These are phyloP conservation scores for Schoenoplectus triqueter DNA, from an alignment of 202 grass and related monocot genomes.

Conservation along the genomic window DNA sequence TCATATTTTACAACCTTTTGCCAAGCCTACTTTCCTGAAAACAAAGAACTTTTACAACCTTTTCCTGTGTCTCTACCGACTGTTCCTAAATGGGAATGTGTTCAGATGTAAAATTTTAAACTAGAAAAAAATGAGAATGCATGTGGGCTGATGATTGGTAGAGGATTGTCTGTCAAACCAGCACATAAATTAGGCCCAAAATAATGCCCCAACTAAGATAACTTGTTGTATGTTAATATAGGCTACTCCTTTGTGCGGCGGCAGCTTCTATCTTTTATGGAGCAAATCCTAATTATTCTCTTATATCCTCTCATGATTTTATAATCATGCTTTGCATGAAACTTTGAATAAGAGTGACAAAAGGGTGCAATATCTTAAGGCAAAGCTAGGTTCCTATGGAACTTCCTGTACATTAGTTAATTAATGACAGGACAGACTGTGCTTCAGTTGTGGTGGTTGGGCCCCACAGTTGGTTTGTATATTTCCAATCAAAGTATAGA, in stretches of 20 bases:
- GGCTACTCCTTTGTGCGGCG: constrained; percentile 47
- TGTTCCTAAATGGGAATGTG: constrained; percentile 36
- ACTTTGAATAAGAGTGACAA: constrained; percentile 74
- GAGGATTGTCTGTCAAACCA: background rate
- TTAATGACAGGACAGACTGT: constrained; percentile 77
- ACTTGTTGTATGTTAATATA: constrained; percentile 68
- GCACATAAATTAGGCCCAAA: constrained; percentile 51
- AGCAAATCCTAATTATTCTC: constrained; percentile 49
- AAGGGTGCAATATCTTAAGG: constrained; percentile 54
- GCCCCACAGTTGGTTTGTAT: constrained; percentile 58
- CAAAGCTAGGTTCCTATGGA: constrained; percentile 66
- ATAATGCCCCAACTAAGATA: constrained; percentile 30
- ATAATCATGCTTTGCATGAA: constrained; percentile 60
- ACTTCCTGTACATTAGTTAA: constrained; percentile 69
- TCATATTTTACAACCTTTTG: background rate
- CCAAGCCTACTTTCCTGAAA: background rate
- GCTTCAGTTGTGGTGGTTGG: constrained; percentile 62
- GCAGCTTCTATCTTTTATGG: constrained; percentile 35
- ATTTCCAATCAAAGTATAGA: constrained; percentile 51
- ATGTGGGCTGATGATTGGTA: constrained; percentile 74
- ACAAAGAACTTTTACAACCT: constrained; percentile 3
- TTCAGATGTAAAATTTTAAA: background rate
- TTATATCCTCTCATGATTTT: constrained; percentile 46
- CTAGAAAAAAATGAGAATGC: constrained; percentile 33
- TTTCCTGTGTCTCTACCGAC: background rate